Evolutionary conservation across 2,329 filamentous ascomycete genomes (phyloP).

Genomic region (Epichloe hybrida): DNA sequence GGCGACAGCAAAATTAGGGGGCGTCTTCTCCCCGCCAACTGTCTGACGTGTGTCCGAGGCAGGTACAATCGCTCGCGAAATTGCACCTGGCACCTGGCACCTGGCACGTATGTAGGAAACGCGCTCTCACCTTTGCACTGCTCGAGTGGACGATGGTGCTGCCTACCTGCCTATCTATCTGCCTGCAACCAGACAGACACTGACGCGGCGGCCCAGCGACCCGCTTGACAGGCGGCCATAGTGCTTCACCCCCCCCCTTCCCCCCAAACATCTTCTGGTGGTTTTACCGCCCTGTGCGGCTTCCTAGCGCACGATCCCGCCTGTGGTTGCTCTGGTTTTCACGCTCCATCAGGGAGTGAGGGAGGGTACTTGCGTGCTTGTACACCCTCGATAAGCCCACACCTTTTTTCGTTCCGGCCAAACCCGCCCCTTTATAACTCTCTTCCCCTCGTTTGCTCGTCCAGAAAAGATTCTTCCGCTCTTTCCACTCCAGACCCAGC

Average conservation of each 20-base stretch:
- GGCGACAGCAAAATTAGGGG: neutral
- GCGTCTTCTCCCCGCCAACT: neutral
- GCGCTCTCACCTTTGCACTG: neutral
- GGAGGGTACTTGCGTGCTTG: constrained; percentile 8
- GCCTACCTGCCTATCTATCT: neutral
- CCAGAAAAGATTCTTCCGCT: constrained; percentile 10
- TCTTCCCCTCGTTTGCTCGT: constrained; percentile 11
- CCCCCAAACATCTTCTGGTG: neutral
- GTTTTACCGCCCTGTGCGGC: constrained; percentile 5
- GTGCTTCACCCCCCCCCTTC: neutral
- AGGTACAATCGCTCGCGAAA: neutral
- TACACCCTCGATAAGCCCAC: constrained; percentile 6
- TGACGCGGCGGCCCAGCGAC: neutral
- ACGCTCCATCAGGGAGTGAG: neutral
- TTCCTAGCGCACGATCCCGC: constrained; percentile 1
- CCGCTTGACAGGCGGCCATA: neutral
- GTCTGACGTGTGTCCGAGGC: neutral
- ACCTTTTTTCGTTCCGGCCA: constrained; percentile 16
- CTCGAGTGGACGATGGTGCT: too few species aligned
- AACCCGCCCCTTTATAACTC: constrained; percentile 20
- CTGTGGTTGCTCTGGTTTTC: constrained; percentile 1
- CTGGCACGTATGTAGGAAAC: neutral
- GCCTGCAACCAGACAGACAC: neutral
- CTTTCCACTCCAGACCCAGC: constrained; percentile 7
- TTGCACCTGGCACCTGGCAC: neutral